These are phyloP conservation scores for Fusarium lateritium DNA, from an alignment of 2,329 filamentous ascomycete species.

Conservation along the genomic window DNA sequence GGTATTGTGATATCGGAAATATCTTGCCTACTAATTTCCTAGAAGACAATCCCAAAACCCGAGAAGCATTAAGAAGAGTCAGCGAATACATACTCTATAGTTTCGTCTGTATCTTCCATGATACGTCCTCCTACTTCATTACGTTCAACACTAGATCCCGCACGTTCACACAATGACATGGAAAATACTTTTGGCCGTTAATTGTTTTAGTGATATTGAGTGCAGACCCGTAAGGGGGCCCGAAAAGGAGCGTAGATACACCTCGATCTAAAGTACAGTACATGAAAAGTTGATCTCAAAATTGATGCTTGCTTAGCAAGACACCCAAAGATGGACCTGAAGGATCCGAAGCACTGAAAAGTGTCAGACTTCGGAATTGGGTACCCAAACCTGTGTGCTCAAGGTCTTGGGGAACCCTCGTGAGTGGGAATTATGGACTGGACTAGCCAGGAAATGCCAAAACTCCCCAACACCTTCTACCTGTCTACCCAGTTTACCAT, in stretches of 20 bases:
- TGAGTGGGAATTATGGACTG: slow-evolving; percentile 13
- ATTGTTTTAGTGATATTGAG: slow-evolving; percentile 15
- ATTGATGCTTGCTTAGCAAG: slow-evolving; percentile 38
- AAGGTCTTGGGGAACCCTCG: neutral
- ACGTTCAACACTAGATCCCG: too few relatives aligned
- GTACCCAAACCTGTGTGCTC: slow-evolving; percentile 10
- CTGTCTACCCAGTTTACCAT: slow-evolving; percentile 58
- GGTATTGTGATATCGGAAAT: neutral
- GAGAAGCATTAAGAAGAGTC: too few relatives aligned
- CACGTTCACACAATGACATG: too few relatives aligned
- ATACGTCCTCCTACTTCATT: too few relatives aligned
- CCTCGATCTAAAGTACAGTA: slow-evolving; percentile 43
- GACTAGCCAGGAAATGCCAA: slow-evolving; percentile 22
- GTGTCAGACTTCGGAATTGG: slow-evolving; percentile 8
- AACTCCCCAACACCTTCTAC: slow-evolving; percentile 12
- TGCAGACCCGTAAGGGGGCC: slow-evolving; percentile 8
- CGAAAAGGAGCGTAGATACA: slow-evolving; percentile 41
- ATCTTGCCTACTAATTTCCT: too few relatives aligned
- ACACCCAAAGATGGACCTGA: slow-evolving; percentile 31
- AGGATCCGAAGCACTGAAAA: slow-evolving; percentile 20
- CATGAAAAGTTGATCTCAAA: slow-evolving; percentile 42
- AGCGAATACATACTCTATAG: too few relatives aligned
- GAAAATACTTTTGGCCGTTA: slow-evolving; percentile 9
- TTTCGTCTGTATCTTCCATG: too few relatives aligned
- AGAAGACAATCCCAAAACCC: too few relatives aligned